Base-by-base conservation (phyloP, 1,139 yeast species). In the Wickerhamomyces sp. region DNA sequence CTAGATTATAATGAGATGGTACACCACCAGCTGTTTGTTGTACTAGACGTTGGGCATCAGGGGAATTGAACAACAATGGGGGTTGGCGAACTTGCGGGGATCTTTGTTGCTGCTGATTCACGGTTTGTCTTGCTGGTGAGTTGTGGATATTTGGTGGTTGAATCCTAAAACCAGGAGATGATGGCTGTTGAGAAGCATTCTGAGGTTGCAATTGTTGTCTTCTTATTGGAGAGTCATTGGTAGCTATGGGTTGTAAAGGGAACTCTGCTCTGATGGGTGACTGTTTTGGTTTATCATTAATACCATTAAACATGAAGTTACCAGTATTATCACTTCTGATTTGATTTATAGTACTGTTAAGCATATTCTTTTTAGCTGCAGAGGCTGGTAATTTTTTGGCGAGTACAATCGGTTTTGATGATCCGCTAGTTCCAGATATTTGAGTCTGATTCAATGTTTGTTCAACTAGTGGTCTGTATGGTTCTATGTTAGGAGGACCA, bases 401-500 rank as follows among this genome's bases (percentile, higher is more conserved):
- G 5, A 52, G 40, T n/a, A 50, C 36, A 5, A 49, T 31, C 37
- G 37, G 35, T 7, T 38, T 36, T 18, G 36, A 31, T 22, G 45
- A 30, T 29, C 44, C 39, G 13, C 13, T 24, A 5, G 10, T 13
- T 12, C 14, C 13, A 8, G 27, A 12, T 7, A 10, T 10, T 12
- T 24, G 27, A 8, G 27, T 24, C 39, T 47, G 37, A 40, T 41
- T 36, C 34, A 46, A 27, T 31, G 50, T 48, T 24, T 41, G 56
- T 32, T 46, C 55, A 13, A 55, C 40, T n/a, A 52, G 37, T 9
- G 78, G 67, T 27, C 72, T 71, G 57, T 77, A 84, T 0, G 95
- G 90, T 16, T 79, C 79, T 32, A 87, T 59, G 51, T 76, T 78
- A 3, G 96, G 96, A 3, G 87, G 86, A 4, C 66, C 61, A 1